Evolutionary conservation across 179 eudicot species (phyloP), one percentile per base, ranked within the genome.

Genomic region (Carnegiea gigantea): DNA sequence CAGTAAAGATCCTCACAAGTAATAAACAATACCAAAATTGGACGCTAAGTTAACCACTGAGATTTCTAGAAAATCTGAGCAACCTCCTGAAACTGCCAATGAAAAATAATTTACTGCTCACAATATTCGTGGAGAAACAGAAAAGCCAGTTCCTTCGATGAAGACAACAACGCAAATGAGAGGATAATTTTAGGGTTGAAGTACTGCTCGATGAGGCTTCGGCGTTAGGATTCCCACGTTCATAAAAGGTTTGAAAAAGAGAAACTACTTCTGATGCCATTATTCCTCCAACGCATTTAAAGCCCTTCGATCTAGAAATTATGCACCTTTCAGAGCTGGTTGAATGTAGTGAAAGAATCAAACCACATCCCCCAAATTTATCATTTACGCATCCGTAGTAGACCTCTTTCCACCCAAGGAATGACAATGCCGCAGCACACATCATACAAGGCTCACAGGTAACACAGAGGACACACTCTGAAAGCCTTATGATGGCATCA

Each of bases 371-470:
- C 46, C 98, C 98, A 82, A 95, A 95, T 79, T 92, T 93, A 78
- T 95, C 97, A 84, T 95, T 93, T 21, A 88, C 86, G 83, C 97
- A 93, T 40, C 98, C 98, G 79, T 90, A 93, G 76, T 87, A 91
- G 8, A 93, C 95, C 82, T 95, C 97, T 82, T 91, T 89, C 40
- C 93, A 82, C 60, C 98, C 98, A 74, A 93, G 83, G 83, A 87
- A 87, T 9, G 97, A 92, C 78, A 95, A 87, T 23, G 94, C 97
- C 17, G 91, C 85, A 13, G 97, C 98, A 82, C 98, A 93, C 98
- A 95, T 95, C 64, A 95, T 93, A 86, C 98, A 92, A 18, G 98
- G 98, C 83, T 95, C 98, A 84, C 98, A 95, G 4, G 98, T 93
- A 46, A 95, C 98, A 86, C 90, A 95, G 70, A 95, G 97, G 75